Base-by-base conservation (phyloP, 768 basidiomycete species). In the Lentinula detonsa region DNA sequence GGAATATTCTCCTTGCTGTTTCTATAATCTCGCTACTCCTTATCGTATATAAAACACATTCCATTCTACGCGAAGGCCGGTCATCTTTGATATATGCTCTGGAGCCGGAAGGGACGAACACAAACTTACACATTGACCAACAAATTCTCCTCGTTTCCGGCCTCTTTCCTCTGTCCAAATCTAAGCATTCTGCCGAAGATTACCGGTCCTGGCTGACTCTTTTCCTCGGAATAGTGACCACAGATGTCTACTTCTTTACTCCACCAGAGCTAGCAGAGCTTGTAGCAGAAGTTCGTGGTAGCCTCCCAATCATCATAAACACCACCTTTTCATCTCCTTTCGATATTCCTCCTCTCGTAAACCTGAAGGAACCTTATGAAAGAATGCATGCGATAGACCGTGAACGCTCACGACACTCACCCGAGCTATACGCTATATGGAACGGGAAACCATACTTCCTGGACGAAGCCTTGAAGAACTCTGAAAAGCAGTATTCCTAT, bases 211-310 rank as follows among this genome's bases (percentile, higher is more conserved):
- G 82, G 82, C 70, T 84, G 1, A 57, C 64, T 4, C 65, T 70
- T n/a, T 84, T 83, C 64, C 72, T 85, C 3, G 67, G 71, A 0
- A 67, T 67, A 13, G 72, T 84, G 16, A 73, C 72, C 11, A 82
- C 80, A 4, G 78, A 81, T 57, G 65, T 84, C n/a, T 84, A 84
- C 69, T 81, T 86, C 65, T 86, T 75, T 68, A 76, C 82, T 6
- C 69, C 81, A 1, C 74, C 76, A 7, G 74, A 72, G 2, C 68
- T 80, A 61, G 77, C 69, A 21, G 48, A 67, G 0, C 54, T 73
- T 11, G 66, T 81, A 31, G 67, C 69, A 8, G 61, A 67, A 5
- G 63, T 72, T n/a, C 72, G 76, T 1, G 73, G 71, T 10, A 48
- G 64, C 42, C 68, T 71, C 7, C 72, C 72, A 2, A 74, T 83